Evolutionary conservation across 352 stramenopile genomes (phyloP), one percentile per base, ranked within the genome.

Genomic region (Globisporangium recalcitrans): DNA sequence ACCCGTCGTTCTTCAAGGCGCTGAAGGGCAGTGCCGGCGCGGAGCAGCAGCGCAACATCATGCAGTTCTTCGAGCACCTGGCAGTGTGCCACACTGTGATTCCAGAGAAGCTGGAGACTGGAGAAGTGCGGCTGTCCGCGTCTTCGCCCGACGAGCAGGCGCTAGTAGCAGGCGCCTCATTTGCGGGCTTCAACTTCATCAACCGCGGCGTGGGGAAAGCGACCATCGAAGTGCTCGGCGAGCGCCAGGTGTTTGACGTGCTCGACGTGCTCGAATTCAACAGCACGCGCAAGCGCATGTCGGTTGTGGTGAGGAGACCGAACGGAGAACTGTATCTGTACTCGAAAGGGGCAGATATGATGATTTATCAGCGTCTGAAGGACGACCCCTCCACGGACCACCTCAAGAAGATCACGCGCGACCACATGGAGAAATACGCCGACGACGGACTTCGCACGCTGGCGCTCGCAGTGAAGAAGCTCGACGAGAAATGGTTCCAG

Each of bases 211-310:
- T 91, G 1, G 75, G 82, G 4, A 77, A 70, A 3, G 77, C 72
- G 5, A 74, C 68, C 0, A 65, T 54, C 48, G 48, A 54, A 54
- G 48, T 54, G 26, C 61, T 78, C 2, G 85, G 82, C 9, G 48
- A 84, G 49, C 71, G 72, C 1, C 68, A 78, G 57, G 71, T 68
- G 1, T 92, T 80, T 58, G 71, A 90, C 21, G 77, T 93, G 29
- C 69, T 95, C 14, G 79, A 93, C 34, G 92, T 93, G 0, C 75
- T 91, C 62, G 83, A 94, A 49, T 94, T 94, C 68, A 90, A 87
- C 53, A 97, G 88, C 63, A 91, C 96, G 27, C 84, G 97, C 27
- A 99, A 99, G 78, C 77, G 97, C 60, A 99, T 99, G 97, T 98
- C 93, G 10, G 90, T 99, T 26, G 72, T 95, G 1, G 72, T 91